Base-by-base conservation (phyloP, 805 yeast genomes). In the Candida hispaniensis region DNA sequence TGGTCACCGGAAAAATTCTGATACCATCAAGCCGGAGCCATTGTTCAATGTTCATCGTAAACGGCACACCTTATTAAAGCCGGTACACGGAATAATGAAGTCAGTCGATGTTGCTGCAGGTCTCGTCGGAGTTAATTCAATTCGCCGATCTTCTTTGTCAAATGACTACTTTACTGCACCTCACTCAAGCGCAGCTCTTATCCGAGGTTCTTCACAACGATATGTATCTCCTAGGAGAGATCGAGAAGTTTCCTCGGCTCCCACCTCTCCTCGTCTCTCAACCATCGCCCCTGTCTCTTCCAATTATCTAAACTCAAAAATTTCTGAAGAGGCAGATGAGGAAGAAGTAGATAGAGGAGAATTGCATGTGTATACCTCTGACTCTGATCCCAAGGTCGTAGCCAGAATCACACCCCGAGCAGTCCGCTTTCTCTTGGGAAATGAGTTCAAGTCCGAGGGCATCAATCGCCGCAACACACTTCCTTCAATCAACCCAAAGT, bases 1-100 rank as follows among this genome's bases (percentile, higher is more conserved):
- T 10, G 36, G 27, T 2, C 17, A 17, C 13, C 12, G 14, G 10
- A 19, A 18, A 21, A 23, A 32, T 14, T 18, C 28, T 11, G 18
- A 32, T 7, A 16, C 28, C 15, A n/a, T n/a, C n/a, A 27, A 28
- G 13, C 36, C 36, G 18, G 15, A 20, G 12, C 36, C 36, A 7
- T 14, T 32, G 23, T 32, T 32, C 28, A 32, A 32, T 25, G 27
- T 32, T 7, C 36, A 32, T 21, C 27, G 36, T 8, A 32, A 32
- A 18, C 17, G 24, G 9, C 36, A 32, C 36, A 14, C 28, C 3
- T 28, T 32, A 17, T 17, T 32, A 14, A 32, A 32, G 14, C 36
- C 36, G 14, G 28, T 32, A 14, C 36, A 32, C 8, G 36, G 36
- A 10, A 32, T 32, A n/a, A 16, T 32, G 16, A 20, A 28, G 10